phyloP scores from a whole-genome alignment of 2,329 filamentous ascomycete species.

The Lanzia echinophila region DNA sequence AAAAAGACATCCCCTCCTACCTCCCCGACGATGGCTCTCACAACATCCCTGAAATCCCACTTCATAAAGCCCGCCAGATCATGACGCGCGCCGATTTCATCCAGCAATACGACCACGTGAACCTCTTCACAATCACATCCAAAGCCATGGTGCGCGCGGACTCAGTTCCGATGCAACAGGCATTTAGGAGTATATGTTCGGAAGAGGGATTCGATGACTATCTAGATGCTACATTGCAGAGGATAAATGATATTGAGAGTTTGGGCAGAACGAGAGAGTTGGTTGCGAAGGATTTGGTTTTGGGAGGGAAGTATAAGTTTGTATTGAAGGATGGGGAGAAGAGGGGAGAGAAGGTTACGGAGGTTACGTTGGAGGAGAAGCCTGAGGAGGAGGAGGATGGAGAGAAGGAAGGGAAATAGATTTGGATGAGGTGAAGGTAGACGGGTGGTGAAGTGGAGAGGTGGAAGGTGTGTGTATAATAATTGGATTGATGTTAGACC shows the following conservation, averaged over 20 bases:
- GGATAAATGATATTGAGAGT: slow-evolving; percentile 89
- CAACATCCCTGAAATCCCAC: slow-evolving; percentile 65
- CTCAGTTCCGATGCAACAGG: slow-evolving; percentile 91
- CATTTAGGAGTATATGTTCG: slow-evolving; percentile 77
- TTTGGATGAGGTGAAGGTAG: not conserved
- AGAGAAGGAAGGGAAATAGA: not conserved
- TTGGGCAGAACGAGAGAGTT: slow-evolving; percentile 89
- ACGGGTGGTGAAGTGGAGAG: too few relatives aligned
- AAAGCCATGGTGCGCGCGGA: slow-evolving; percentile 83
- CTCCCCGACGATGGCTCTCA: slow-evolving; percentile 15
- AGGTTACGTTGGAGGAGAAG: slow-evolving; percentile 24
- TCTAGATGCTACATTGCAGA: slow-evolving; percentile 72
- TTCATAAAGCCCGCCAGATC: slow-evolving; percentile 80
- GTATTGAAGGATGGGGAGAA: slow-evolving; percentile 24
- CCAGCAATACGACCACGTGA: slow-evolving; percentile 83
- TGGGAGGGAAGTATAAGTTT: slow-evolving; percentile 74
- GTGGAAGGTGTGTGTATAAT: too few relatives aligned
- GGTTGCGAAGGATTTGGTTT: slow-evolving; percentile 88
- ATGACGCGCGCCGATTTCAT: slow-evolving; percentile 98
- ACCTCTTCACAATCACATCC: slow-evolving; percentile 91
- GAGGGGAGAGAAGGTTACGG: slow-evolving; percentile 22
- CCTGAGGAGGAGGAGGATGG: not conserved
- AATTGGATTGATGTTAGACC: too few relatives aligned
- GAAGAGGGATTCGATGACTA: slow-evolving; percentile 74
- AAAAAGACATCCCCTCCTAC: slow-evolving; percentile 36